Conservation (phyloP, 1,284 basidiomycete species). For the Marasmius tenuissimus region DNA sequence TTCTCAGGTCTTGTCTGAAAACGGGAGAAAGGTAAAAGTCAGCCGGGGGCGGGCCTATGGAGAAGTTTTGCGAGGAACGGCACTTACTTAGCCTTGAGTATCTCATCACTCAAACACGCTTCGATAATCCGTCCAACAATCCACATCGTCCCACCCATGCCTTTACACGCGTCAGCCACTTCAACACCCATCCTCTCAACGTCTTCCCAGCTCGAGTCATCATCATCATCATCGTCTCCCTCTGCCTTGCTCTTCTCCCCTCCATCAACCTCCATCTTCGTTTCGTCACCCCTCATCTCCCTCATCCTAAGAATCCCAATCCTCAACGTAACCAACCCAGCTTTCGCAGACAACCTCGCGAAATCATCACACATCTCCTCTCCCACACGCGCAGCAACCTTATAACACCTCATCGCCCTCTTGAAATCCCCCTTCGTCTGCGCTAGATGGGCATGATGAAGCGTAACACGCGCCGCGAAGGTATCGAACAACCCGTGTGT, state of each 20-base stretch:
- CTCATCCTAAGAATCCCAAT: conserved; percentile 40
- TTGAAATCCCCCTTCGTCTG: conserved; percentile 52
- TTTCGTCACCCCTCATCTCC: conserved; percentile 6
- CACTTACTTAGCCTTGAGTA: conserved; percentile 59
- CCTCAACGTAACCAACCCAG: conserved; percentile 58
- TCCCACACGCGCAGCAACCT: conserved; percentile 50
- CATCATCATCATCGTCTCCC: conserved; percentile 16
- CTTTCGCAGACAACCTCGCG: conserved; percentile 55
- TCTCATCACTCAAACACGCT: conserved; percentile 54
- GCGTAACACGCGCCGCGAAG: conserved; percentile 62
- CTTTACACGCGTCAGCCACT: conserved; percentile 44
- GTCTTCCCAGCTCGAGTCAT: conserved; percentile 26
- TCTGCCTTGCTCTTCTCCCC: conserved; percentile 18
- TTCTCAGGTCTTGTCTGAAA: conserved; percentile 58
- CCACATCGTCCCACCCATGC: conserved; percentile 54
- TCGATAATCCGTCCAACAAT: conserved; percentile 55
- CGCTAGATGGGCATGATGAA: conserved; percentile 70
- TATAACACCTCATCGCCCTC: conserved; percentile 61
- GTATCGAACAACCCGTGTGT: conserved; percentile 51
- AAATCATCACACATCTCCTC: conserved; percentile 45
- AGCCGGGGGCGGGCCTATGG: conserved; percentile 10
- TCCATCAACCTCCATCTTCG: conserved; percentile 17
- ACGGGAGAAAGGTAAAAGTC: conserved; percentile 1
- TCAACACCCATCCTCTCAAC: conserved; percentile 33
- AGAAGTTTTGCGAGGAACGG: conserved; percentile 12